Evolutionary conservation across 75 land plant species (phyloP).

Genomic region (Cunninghamia lanceolata): DNA sequence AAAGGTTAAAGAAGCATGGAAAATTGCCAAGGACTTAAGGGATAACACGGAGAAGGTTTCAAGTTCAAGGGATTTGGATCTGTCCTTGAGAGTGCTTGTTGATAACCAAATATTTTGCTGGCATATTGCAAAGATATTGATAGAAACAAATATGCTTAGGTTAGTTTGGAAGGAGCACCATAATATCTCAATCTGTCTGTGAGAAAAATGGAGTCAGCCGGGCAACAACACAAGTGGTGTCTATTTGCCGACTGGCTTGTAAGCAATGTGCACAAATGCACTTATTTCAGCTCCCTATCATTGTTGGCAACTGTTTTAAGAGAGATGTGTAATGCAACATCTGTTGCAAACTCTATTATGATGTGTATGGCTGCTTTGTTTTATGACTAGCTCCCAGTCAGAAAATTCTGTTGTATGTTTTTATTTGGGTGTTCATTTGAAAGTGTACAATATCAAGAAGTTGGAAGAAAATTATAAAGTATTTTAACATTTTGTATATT

Average conservation of each 20-base stretch:
- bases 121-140: background rate
- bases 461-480: background rate
- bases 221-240: background rate
- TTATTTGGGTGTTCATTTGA: background rate
- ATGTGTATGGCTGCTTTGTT: background rate
- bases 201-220: background rate
- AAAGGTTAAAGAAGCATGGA: background rate
- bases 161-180: background rate
- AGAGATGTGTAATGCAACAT: background rate
- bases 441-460: background rate
- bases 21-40: no score
- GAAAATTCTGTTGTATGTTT: background rate
- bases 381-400: background rate
- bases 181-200: background rate
- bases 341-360: background rate
- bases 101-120: background rate
- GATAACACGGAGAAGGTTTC: background rate
- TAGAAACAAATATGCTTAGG: background rate
- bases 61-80: background rate
- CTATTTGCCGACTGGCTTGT: background rate
- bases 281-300: no score
- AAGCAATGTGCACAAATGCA: background rate
- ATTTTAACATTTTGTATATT: no score
- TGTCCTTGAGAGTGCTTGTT: background rate
- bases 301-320: background rate